Base-by-base conservation (phyloP, 257 asterid genomes). In the Penstemon davidsonii region DNA sequence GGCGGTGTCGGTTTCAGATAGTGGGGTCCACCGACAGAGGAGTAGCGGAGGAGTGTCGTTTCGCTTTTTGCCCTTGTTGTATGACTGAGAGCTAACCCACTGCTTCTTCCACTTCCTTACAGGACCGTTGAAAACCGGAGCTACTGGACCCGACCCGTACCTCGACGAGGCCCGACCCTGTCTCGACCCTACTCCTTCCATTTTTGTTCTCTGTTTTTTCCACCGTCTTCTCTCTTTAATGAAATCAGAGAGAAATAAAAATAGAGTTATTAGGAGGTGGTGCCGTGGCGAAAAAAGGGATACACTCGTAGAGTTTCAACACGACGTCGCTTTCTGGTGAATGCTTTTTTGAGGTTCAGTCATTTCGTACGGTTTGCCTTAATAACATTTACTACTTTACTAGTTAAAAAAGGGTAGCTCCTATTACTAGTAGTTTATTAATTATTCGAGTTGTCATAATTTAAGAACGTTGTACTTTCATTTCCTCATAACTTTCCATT, bases 1-100 rank as follows among this genome's bases (percentile, higher is more conserved):
- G 15, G 76, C 12, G 63, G 81, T 38, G 59, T 25, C 33, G 33
- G 33, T 25, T 25, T 25, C 33, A 25, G 80, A 44, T n/a, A 77
- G 76, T 5, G 82, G 84, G 54, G 84, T 84, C 89, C 89, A 84
- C 64, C 86, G 81, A 73, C 84, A 81, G 62, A 84, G 89, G 54
- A 81, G 62, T 7, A 81, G 64, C n/a, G 66, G 51, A 37, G 78
- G 73, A 12, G 59, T 40, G 64, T 68, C 72, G 66, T 53, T 61
- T 3, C 41, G 42, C 66, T 50, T 68, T 55, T 60, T 38, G 19
- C 73, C 37, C 37, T 41, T 6, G 75, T 66, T 42, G 55, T 60
- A 8, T 81, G 75, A 72, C 64, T 49, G 76, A 41, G 74, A 64
- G 47, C 11, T 55, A n/a, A 84, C 83, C 89, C 89, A 84, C 76